Evolutionary conservation across 768 basidiomycete genomes (phyloP).

Genomic region (Collybia mongolica): DNA sequence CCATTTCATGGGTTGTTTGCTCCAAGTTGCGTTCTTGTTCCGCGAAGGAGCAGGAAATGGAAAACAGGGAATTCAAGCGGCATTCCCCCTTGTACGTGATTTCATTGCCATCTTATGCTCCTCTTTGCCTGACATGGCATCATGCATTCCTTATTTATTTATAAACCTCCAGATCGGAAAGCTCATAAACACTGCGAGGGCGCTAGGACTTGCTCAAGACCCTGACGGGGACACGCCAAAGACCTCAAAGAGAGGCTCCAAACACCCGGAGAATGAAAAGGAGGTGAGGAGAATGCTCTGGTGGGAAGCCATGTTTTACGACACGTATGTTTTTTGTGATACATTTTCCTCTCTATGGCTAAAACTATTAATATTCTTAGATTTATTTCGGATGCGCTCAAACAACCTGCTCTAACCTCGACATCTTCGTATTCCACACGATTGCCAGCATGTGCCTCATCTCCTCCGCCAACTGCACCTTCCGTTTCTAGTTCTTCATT

Average conservation of each 20-base stretch:
- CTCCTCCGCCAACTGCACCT: neutral
- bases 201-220: slow-evolving; percentile 62
- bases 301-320: slow-evolving; percentile 82
- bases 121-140: neutral
- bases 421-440: slow-evolving; percentile 54
- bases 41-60: slow-evolving; percentile 4
- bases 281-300: slow-evolving; percentile 48
- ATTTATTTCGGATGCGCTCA: slow-evolving; percentile 67
- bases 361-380: slow-evolving; percentile 35
- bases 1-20: slow-evolving; percentile 55
- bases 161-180: slow-evolving; percentile 62
- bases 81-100: slow-evolving; percentile 42
- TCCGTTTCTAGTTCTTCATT: neutral
- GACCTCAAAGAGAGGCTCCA: neutral
- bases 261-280: slow-evolving; percentile 27
- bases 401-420: slow-evolving; percentile 59
- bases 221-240: slow-evolving; percentile 42
- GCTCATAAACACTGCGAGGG: slow-evolving; percentile 63
- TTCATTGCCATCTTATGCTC: neutral
- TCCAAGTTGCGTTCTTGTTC: slow-evolving; percentile 46
- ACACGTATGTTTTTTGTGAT: slow-evolving; percentile 57
- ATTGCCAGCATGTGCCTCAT: slow-evolving; percentile 47
- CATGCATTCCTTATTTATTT: too few relatives aligned
- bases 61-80: slow-evolving; percentile 11
- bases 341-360: neutral